Evolutionary conservation across 345 rosid genomes (phyloP).

Genomic region (Toxicodendron radicans): DNA sequence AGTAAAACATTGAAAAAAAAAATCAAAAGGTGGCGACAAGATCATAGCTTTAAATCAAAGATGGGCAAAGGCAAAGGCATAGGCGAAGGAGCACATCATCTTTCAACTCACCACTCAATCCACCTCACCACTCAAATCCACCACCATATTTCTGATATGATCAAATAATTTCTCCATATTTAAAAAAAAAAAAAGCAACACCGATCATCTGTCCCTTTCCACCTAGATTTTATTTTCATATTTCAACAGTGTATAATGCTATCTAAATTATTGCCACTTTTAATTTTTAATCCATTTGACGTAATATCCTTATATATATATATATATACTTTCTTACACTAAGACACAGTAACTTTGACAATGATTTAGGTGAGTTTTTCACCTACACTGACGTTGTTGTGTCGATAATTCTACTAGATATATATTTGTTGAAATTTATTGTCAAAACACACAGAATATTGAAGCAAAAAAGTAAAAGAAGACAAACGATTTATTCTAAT

Average conservation of each 20-base stretch:
- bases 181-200: not conserved
- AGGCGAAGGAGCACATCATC: constrained; percentile 9
- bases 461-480: no score
- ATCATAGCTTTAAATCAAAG: not conserved
- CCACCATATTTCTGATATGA: not conserved
- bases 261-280: not conserved
- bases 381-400: no score
- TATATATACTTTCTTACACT: no score
- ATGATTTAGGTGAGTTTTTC: no score
- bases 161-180: not conserved
- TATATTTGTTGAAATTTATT: no score
- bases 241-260: not conserved
- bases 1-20: not conserved
- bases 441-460: no score
- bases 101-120: constrained; percentile 2
- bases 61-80: not conserved
- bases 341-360: no score
- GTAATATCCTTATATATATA: not conserved
- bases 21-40: constrained; percentile 3
- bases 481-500: no score
- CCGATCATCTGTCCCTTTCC: constrained; percentile 3
- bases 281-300: not conserved
- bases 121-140: not conserved
- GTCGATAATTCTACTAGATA: no score
- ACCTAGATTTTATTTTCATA: not conserved